These are phyloP conservation scores for Trichoderma atrobrunneum DNA, from an alignment of 2,329 filamentous ascomycete species.

Conservation along the genomic window DNA sequence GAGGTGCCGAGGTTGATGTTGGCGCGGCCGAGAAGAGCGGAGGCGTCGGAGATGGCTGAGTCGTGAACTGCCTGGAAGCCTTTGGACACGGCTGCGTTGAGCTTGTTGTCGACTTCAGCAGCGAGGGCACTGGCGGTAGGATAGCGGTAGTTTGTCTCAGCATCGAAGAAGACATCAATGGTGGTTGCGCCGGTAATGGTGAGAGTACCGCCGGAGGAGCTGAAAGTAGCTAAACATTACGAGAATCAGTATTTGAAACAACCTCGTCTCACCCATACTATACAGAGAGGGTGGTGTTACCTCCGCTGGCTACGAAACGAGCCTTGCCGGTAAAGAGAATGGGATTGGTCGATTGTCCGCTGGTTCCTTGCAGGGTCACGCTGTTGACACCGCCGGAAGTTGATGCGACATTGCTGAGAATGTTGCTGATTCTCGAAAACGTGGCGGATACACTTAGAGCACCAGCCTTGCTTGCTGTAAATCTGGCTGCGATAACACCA, in stretches of 20 bases:
- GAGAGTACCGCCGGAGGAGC: constrained; percentile 20
- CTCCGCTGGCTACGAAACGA: constrained; percentile 23
- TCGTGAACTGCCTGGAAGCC: constrained; percentile 22
- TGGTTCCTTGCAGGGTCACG: constrained; percentile 23
- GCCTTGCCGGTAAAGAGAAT: constrained; percentile 26
- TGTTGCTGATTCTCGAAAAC: constrained; percentile 21
- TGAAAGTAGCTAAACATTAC: constrained; percentile 17
- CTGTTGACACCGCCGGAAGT: constrained; percentile 18
- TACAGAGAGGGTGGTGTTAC: constrained; percentile 6
- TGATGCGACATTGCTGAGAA: constrained; percentile 22
- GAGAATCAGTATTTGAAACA: background rate
- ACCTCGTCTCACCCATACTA: background rate
- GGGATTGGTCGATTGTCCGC: constrained; percentile 24
- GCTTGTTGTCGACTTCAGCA: constrained; percentile 25
- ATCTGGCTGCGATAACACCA: constrained; percentile 35
- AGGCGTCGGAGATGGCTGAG: constrained; percentile 25
- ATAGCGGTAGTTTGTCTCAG: constrained; percentile 28
- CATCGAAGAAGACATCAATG: constrained; percentile 29
- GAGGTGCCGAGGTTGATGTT: constrained; percentile 26
- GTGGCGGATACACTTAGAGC: constrained; percentile 23
- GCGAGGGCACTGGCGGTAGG: constrained; percentile 23
- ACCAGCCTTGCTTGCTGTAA: constrained; percentile 22
- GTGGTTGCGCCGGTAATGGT: constrained; percentile 24
- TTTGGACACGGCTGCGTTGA: constrained; percentile 22
- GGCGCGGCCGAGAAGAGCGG: constrained; percentile 24